phyloP scores from a whole-genome alignment of 352 stramenopile genomes.

The Pythium oligandrum region DNA sequence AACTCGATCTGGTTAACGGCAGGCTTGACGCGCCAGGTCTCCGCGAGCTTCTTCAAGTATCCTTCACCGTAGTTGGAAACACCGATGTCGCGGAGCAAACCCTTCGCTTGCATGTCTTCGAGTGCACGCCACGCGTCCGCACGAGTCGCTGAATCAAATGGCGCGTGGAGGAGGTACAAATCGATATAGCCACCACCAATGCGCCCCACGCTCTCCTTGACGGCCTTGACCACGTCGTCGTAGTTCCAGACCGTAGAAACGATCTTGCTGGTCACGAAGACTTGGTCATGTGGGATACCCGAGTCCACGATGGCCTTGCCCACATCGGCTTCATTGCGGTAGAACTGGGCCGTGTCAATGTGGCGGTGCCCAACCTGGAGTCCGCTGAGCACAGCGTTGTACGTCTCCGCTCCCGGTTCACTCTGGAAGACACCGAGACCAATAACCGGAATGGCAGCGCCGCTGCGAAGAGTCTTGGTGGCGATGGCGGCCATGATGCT shows the following conservation, averaged over 20 bases:
- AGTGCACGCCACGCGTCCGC: slow-evolving; percentile 28
- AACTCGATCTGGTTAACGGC: slow-evolving; percentile 59
- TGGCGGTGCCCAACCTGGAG: slow-evolving; percentile 57
- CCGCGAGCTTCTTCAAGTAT: slow-evolving; percentile 64
- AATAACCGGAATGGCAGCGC: slow-evolving; percentile 16
- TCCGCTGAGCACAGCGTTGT: slow-evolving; percentile 18
- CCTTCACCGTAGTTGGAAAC: slow-evolving; percentile 73
- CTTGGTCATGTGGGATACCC: slow-evolving; percentile 40
- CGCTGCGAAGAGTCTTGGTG: slow-evolving; percentile 12
- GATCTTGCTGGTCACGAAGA: slow-evolving; percentile 75
- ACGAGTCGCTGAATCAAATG: slow-evolving; percentile 26
- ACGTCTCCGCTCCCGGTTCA: slow-evolving; percentile 15
- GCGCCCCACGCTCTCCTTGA: slow-evolving; percentile 26
- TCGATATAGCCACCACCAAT: slow-evolving; percentile 48
- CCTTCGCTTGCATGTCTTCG: slow-evolving; percentile 22
- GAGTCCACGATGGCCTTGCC: slow-evolving; percentile 45
- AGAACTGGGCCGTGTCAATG: slow-evolving; percentile 71
- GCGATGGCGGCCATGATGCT: background rate
- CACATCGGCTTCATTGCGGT: slow-evolving; percentile 71
- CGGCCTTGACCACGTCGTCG: slow-evolving; percentile 32
- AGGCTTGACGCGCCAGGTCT: slow-evolving; percentile 23
- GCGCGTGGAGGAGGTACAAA: slow-evolving; percentile 54
- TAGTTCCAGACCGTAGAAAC: slow-evolving; percentile 43
- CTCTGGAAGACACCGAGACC: slow-evolving; percentile 25
- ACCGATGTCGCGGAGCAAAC: slow-evolving; percentile 57